Base-by-base conservation (phyloP, 768 basidiomycete genomes). In the Lentinus brumalis region DNA sequence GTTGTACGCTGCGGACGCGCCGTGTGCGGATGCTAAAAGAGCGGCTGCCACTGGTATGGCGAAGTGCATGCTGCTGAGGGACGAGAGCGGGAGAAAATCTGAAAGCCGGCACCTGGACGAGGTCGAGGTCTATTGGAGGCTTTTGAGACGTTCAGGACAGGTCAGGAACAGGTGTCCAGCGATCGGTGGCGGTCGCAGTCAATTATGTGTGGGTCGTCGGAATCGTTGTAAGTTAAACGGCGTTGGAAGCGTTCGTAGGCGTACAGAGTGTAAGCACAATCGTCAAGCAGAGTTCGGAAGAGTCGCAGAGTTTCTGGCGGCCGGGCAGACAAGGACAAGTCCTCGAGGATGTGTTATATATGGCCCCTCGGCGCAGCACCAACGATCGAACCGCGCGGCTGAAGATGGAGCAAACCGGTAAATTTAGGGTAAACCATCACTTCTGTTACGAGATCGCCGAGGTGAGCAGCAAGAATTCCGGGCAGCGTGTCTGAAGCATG, bases 1-100 rank as follows among this genome's bases (percentile, higher is more conserved):
- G 31, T 71, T 68, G 64, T 79, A 76, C 42, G 64, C 62, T 0
- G 66, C 66, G 38, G 53, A 16, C n/a, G 59, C 53, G 35, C 38
- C 40, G 32, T 59, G 46, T 16, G 60, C 59, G 12, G 68, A 53
- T 21, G 56, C 39, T 12, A 60, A 31, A 38, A 61, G 51, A 21
- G 46, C 44, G 54, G 56, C 45, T 4, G 57, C 55, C 57, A 59
- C 56, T 38, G 46, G 15, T 8, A 6, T 16, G 21, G 44, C 14
- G 14, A 45, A 10, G 41, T n/a, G 61, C 61, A 62, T 62, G 7
- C 1, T 31, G 44, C 18, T 14, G 30, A 21, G 30, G 32, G 10
- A 9, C 29, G 49, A 5, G 16, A 50, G n/a, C n/a, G 12, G 16
- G 11, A 29, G 39, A 5, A 15, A 10, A n/a, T 1, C 31, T 57